Evolutionary conservation across 1,139 yeast genomes (phyloP).

Genomic region (Saccharomyces hybrid): DNA sequence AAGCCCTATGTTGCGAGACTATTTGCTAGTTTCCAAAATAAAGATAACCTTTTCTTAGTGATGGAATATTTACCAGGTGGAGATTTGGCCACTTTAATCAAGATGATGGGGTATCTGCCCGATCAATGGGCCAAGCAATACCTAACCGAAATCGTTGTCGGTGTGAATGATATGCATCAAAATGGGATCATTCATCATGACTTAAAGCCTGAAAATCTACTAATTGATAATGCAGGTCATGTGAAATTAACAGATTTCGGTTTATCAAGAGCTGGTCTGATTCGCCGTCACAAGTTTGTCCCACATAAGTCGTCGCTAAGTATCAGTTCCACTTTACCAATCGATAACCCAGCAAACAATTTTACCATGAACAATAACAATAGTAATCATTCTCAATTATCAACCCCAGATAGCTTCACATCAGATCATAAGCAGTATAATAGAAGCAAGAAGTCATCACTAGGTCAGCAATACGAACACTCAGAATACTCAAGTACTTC

Average conservation of each 20-base stretch:
- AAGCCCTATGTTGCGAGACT: conserved; percentile 91
- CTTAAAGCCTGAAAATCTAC: conserved; percentile 85
- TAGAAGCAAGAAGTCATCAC: background rate
- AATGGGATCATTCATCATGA: conserved; percentile 93
- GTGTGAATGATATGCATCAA: conserved; percentile 80
- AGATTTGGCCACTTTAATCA: conserved; percentile 81
- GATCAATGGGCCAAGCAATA: conserved; percentile 84
- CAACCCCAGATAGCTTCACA: conserved; percentile 3
- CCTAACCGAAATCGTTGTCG: conserved; percentile 83
- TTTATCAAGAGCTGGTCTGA: conserved; percentile 78
- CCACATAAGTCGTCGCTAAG: conserved; percentile 16
- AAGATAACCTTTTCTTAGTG: conserved; percentile 79
- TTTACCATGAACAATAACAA: background rate
- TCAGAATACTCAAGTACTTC: background rate
- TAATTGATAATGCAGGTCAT: conserved; percentile 84
- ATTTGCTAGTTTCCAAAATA: conserved; percentile 82
- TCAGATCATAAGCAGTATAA: background rate
- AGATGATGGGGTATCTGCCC: conserved; percentile 72
- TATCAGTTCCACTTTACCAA: conserved; percentile 2
- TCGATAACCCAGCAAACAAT: background rate
- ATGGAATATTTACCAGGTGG: conserved; percentile 98
- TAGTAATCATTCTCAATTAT: conserved; percentile 1
- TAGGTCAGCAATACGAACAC: background rate
- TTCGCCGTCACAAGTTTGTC: conserved; percentile 57
- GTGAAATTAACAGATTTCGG: conserved; percentile 93